Base-by-base conservation (phyloP, 345 rosid species). In the Draba incana region DNA sequence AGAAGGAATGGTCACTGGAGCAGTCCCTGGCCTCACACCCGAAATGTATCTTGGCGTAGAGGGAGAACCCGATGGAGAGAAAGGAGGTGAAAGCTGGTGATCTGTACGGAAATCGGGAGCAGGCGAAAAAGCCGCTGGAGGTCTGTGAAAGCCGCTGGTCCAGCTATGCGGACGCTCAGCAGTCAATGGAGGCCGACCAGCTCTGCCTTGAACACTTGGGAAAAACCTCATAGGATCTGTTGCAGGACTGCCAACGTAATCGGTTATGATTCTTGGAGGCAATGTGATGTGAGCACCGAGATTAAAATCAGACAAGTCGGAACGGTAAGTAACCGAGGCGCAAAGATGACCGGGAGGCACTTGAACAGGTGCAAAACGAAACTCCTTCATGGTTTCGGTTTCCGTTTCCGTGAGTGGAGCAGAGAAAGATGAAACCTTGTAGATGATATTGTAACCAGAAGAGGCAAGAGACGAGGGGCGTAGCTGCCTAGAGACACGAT, bases 41-140 rank as follows among this genome's bases (percentile, higher is more conserved):
- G 74, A 56, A 16, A 81, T 47, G 76, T 81, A 80, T 54, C 82
- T 79, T 7, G 89, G 89, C 2, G 87, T 82, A 49, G 95, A 85
- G 41, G 88, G 88, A 57, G 91, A 89, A 71, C 88, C 73, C 10
- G 82, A 85, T 4, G 95, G 82, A 0, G 98, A 92, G 74, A 86
- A 92, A 48, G 98, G 95, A 59, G 98, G 98, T 5, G 98, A 92
- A 60, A 85, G 81, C 81, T 87, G 91, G 77, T 83, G 88, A 58
- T 72, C 88, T 67, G 89, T 95, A 81, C 74, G 69, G 75, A 68
- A 68, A 63, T 3, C 66, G 56, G 20, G 77, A 78, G 77, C 77
- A 58, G 93, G 91, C 8, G 92, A 87, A 59, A 77, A 49, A 1
- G 80, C 1, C 0, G 57, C 68, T 5, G 70, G 75, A 28, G 79